Evolutionary conservation across 345 rosid species (phyloP).

Genomic region (Pistacia integerrima): DNA sequence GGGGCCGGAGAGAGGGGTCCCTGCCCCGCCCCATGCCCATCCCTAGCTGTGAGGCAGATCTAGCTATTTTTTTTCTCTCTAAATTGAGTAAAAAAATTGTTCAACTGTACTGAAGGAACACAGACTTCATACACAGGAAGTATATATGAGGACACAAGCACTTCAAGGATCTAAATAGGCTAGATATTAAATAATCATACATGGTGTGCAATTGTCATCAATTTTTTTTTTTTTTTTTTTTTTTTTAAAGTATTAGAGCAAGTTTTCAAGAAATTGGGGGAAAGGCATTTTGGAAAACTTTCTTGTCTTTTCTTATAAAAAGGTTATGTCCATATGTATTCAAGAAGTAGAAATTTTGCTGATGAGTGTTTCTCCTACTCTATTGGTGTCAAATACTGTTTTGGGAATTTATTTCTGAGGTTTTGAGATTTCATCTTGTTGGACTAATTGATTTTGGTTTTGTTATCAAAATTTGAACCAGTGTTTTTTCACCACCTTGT

Average conservation of each 20-base stretch:
- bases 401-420: neutral
- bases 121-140: neutral
- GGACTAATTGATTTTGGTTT: neutral
- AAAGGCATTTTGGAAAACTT: neutral
- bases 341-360: neutral
- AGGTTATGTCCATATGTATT: neutral
- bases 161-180: neutral
- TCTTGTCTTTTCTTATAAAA: neutral
- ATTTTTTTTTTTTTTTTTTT: neutral
- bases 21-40: no score
- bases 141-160: neutral
- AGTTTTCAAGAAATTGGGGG: neutral
- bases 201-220: neutral
- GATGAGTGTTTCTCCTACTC: neutral
- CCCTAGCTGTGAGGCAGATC: neutral
- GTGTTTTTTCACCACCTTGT: conserved; percentile 1
- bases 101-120: neutral
- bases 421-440: conserved; percentile 1
- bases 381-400: neutral
- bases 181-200: neutral
- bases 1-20: no score
- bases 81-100: neutral
- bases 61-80: neutral
- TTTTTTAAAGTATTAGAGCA: neutral
- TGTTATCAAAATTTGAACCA: neutral